phyloP scores from a whole-genome alignment of 495 filamentous ascomycete species.

The Penicillium egyptiacum region DNA sequence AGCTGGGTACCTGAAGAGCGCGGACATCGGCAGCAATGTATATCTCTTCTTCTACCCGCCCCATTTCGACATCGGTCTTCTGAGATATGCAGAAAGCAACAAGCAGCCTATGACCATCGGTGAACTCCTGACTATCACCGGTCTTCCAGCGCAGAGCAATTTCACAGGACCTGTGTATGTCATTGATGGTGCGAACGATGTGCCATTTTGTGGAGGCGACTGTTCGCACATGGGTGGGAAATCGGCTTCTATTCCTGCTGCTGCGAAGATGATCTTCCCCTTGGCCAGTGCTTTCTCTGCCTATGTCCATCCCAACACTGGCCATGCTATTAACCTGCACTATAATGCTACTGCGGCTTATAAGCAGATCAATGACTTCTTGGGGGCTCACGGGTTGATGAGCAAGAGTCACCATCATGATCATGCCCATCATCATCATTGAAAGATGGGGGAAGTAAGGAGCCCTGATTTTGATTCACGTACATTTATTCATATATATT shows the following conservation, averaged over 20 bases:
- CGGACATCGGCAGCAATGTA: slow-evolving; percentile 34
- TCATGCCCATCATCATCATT: neutral
- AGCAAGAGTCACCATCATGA: slow-evolving; percentile 1
- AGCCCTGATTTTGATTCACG: neutral
- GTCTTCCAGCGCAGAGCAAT: slow-evolving; percentile 24
- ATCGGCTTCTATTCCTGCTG: slow-evolving; percentile 41
- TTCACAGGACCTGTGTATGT: slow-evolving; percentile 52
- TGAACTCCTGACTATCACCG: slow-evolving; percentile 46
- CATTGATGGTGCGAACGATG: slow-evolving; percentile 47
- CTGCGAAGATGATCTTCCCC: slow-evolving; percentile 39
- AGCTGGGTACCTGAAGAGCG: slow-evolving; percentile 49
- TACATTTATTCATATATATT: neutral
- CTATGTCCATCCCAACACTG: slow-evolving; percentile 49
- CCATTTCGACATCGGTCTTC: slow-evolving; percentile 47
- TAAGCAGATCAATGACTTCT: slow-evolving; percentile 19
- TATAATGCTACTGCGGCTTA: slow-evolving; percentile 48
- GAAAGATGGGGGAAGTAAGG: neutral
- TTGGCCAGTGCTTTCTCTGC: slow-evolving; percentile 41
- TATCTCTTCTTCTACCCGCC: slow-evolving; percentile 48
- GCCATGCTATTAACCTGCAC: slow-evolving; percentile 54
- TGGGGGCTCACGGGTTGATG: slow-evolving; percentile 7
- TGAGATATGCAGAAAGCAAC: slow-evolving; percentile 38
- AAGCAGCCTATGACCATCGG: slow-evolving; percentile 53
- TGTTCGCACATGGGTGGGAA: slow-evolving; percentile 40
- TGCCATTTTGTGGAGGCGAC: slow-evolving; percentile 54